Conservation (phyloP, 306 rosid genomes). For the Pyrus pyrifolia region DNA sequence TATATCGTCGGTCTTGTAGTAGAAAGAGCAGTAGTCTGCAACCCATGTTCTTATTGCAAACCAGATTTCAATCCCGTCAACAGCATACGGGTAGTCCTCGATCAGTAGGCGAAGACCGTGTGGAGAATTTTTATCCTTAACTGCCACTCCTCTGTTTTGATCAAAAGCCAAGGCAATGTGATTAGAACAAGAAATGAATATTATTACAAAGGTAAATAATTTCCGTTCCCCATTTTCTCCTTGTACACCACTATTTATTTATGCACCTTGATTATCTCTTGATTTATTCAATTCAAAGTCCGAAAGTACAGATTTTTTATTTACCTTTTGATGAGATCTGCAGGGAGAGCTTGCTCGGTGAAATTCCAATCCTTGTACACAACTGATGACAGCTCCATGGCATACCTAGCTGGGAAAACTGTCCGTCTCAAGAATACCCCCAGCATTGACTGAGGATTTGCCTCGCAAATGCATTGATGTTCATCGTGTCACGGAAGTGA, state of each 20-base stretch:
- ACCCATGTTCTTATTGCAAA: constrained; percentile 50
- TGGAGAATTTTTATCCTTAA: constrained; percentile 38
- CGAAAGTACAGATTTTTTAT: background rate
- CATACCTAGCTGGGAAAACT: constrained; percentile 34
- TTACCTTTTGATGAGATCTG: constrained; percentile 44
- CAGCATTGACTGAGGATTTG: constrained; percentile 41
- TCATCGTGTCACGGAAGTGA: constrained; percentile 54
- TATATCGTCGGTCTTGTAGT: constrained; percentile 37
- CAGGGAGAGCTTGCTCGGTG: constrained; percentile 40
- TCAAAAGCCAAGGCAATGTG: background rate
- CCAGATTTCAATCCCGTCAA: constrained; percentile 58
- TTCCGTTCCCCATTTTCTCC: background rate
- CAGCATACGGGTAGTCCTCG: constrained; percentile 58
- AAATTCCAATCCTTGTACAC: constrained; percentile 44
- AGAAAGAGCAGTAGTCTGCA: constrained; percentile 41
- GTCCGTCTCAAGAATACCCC: constrained; percentile 36
- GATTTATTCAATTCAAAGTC: background rate
- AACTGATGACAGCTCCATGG: constrained; percentile 41
- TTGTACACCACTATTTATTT: background rate
- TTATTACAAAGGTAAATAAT: background rate
- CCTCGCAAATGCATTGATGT: constrained; percentile 43
- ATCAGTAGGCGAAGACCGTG: constrained; percentile 51
- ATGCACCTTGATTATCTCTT: background rate
- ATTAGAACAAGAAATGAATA: background rate
- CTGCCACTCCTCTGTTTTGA: constrained; percentile 52